Conservation (phyloP, 176 grass and related monocot species). For the Juncus inflexus region DNA sequence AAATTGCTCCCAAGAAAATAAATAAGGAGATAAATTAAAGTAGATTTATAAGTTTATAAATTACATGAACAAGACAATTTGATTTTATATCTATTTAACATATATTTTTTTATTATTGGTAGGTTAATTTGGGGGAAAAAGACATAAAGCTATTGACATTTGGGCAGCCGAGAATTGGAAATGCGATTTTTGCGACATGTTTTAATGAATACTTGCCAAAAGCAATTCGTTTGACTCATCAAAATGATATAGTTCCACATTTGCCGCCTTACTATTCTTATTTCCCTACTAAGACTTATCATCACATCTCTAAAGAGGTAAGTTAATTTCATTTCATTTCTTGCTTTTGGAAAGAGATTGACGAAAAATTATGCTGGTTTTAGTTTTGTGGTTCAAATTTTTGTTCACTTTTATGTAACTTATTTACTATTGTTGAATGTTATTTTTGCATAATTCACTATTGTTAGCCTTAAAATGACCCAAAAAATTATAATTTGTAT, state of each 20-base stretch:
- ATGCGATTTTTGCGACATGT: slow-evolving; percentile 76
- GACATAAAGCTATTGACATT: slow-evolving; percentile 71
- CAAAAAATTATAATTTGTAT: too few relatives aligned
- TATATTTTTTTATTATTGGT: slow-evolving; percentile 15
- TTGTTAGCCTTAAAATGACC: too few relatives aligned
- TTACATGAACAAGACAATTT: not conserved
- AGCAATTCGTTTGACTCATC: slow-evolving; percentile 74
- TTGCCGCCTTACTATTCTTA: slow-evolving; percentile 77
- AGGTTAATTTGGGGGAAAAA: slow-evolving; percentile 60
- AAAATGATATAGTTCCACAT: slow-evolving; percentile 88
- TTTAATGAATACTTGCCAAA: slow-evolving; percentile 57
- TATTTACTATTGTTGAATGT: too few relatives aligned
- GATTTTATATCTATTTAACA: not conserved
- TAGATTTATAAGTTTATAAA: not conserved
- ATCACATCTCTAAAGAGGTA: slow-evolving; percentile 91
- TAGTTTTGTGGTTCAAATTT: too few relatives aligned
- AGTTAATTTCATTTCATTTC: not conserved
- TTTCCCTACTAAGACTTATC: slow-evolving; percentile 68
- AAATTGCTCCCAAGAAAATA: too few relatives aligned
- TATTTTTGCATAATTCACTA: too few relatives aligned
- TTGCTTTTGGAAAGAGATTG: too few relatives aligned
- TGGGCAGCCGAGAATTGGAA: slow-evolving; percentile 88
- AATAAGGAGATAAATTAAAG: too few relatives aligned
- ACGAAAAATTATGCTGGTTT: too few relatives aligned
- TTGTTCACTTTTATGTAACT: too few relatives aligned